Conservation (phyloP, 768 basidiomycete genomes). For the Imleria badia region DNA sequence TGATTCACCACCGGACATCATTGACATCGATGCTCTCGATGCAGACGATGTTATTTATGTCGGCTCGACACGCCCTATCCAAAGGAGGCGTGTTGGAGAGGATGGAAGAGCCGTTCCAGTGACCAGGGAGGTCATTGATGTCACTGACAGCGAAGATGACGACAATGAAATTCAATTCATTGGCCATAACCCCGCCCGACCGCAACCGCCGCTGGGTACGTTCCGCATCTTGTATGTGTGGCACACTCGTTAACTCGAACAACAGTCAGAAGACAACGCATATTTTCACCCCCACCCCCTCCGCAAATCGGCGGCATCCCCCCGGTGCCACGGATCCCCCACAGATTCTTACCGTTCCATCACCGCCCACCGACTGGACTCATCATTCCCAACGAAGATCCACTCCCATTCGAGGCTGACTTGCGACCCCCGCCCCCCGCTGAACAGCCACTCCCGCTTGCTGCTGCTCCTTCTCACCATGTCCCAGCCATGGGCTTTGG, state of each 20-base stretch:
- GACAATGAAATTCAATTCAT: slow-evolving; percentile 33
- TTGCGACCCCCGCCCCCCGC: slow-evolving; percentile 22
- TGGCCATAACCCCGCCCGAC: slow-evolving; percentile 22
- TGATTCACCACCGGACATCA: slow-evolving; percentile 34
- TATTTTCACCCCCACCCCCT: slow-evolving; percentile 52
- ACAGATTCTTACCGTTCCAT: slow-evolving; percentile 40
- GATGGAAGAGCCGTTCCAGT: slow-evolving; percentile 21
- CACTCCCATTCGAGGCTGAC: slow-evolving; percentile 50
- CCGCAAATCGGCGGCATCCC: slow-evolving; percentile 42
- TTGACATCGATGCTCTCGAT: slow-evolving; percentile 46
- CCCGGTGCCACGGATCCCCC: slow-evolving; percentile 54
- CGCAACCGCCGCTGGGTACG: slow-evolving; percentile 20
- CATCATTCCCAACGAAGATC: slow-evolving; percentile 49
- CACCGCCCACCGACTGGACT: slow-evolving; percentile 40
- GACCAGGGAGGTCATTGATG: slow-evolving; percentile 29
- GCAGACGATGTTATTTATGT: slow-evolving; percentile 32
- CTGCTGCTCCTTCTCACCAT: slow-evolving; percentile 53
- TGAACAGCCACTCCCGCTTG: slow-evolving; percentile 29
- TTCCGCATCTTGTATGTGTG: not conserved
- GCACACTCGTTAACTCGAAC: not conserved
- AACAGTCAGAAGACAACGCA: slow-evolving; percentile 22
- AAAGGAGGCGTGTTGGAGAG: slow-evolving; percentile 27
- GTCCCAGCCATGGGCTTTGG: slow-evolving; percentile 64
- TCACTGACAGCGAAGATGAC: slow-evolving; percentile 44
- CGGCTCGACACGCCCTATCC: slow-evolving; percentile 22